Evolutionary conservation across 1,139 yeast genomes (phyloP).

Genomic region (Saccharomycopsis crataegensis): DNA sequence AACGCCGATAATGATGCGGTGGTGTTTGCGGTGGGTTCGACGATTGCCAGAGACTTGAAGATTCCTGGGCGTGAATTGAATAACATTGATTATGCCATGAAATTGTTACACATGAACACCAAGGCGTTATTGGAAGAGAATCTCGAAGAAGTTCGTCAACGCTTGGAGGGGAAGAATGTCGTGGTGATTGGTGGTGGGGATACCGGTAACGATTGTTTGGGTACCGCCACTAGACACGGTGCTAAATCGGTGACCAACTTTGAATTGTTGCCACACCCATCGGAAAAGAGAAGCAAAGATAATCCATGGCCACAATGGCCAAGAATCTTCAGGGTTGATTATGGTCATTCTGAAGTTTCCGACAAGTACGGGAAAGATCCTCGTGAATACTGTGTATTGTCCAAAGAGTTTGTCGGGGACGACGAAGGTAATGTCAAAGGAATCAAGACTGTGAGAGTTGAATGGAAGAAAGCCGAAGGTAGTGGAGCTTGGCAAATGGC

Average conservation of each 20-base stretch:
- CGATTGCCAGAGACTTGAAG: constrained; percentile 90
- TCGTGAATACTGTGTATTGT: constrained; percentile 89
- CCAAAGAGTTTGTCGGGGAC: constrained; percentile 93
- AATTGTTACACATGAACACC: constrained; percentile 80
- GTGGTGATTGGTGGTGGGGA: constrained; percentile 99
- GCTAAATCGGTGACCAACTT: constrained; percentile 94
- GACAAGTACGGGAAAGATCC: constrained; percentile 97
- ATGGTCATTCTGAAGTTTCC: constrained; percentile 93
- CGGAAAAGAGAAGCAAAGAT: constrained; percentile 78
- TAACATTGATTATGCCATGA: constrained; percentile 93
- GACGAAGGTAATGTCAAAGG: constrained; percentile 92
- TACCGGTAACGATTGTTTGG: constrained; percentile 98
- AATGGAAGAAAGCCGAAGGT: constrained; percentile 87
- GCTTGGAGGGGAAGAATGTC: constrained; percentile 78
- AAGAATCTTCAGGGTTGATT: constrained; percentile 92
- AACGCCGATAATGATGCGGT: constrained; percentile 69
- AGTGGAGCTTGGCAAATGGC: constrained; percentile 99
- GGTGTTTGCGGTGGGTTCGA: constrained; percentile 89
- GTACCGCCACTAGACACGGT: constrained; percentile 96
- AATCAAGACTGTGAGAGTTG: constrained; percentile 92
- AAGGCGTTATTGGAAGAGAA: constrained; percentile 79
- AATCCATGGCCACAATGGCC: constrained; percentile 99
- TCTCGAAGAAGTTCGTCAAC: constrained; percentile 66
- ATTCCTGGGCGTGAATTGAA: constrained; percentile 90
- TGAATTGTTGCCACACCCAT: constrained; percentile 91